Evolutionary conservation across 169 alveolate species (phyloP), one percentile per base, ranked within the genome.

Genomic region (Ichthyophthirius multifiliis): DNA sequence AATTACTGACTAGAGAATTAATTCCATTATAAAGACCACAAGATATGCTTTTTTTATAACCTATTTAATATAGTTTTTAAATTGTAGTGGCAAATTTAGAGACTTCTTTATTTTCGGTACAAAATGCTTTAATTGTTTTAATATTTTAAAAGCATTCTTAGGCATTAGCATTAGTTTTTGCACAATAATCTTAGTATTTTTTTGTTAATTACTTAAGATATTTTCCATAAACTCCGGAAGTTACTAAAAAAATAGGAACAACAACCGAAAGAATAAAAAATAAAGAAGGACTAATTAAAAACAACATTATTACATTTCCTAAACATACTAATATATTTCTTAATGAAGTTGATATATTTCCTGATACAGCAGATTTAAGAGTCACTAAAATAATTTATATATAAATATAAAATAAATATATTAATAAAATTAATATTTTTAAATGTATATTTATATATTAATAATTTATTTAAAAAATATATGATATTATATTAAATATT

Each of bases 81-180:
- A 67, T 18, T 65, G 46, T 18, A 20, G 47, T 74, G 12, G 67
- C 63, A 55, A 46, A 81, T 73, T 55, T 67, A 23, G 46, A 31
- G 31, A 73, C 73, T 81, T 81, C 86, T 18, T 43, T 43, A 32
- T 81, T 32, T 55, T 81, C 86, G 31, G 65, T 73, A 39, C 76
- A 81, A 44, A 81, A 81, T 20, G 82, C 62, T 43, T 81, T 81
- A 5, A 81, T 82, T 41, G 86, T 81, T 47, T 39, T 62, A 18
- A 81, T 76, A 15, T 76, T 76, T 23, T 74, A 46, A 1, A 81
- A 76, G 23, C 76, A 71, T 37, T 81, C 86, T n/a, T 55, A 65
- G 4, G 86, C 86, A 3, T 43, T 43, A 13, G 75, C 13, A 6
- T 76, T 81, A 13, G 43, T 16, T 55, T 48, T 81, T 0, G 86